These are phyloP conservation scores for Macrophomina pseudophaseolina DNA, from an alignment of 2,329 filamentous ascomycete genomes.

Conservation along the genomic window DNA sequence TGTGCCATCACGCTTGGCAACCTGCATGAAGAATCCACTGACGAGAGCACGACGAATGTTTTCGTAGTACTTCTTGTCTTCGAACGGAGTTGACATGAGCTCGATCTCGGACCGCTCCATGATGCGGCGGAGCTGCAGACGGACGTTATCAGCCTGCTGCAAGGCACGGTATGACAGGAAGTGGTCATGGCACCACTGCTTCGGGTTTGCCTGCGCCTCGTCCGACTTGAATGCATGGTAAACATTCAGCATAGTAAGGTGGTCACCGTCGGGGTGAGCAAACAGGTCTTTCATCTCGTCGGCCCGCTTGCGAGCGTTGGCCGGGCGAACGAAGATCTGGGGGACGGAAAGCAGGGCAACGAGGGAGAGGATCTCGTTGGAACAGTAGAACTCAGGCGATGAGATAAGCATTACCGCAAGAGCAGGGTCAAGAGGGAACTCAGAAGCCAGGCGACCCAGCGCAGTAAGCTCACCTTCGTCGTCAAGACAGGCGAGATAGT, in stretches of 20 bases:
- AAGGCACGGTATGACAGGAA: slow-evolving; percentile 90
- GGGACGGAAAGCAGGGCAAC: slow-evolving; percentile 93
- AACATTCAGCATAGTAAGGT: slow-evolving; percentile 93
- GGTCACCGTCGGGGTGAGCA: slow-evolving; percentile 90
- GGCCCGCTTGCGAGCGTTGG: slow-evolving; percentile 82
- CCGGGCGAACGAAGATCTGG: slow-evolving; percentile 89
- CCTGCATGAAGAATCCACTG: slow-evolving; percentile 93
- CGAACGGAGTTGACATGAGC: slow-evolving; percentile 85
- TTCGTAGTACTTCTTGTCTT: slow-evolving; percentile 96
- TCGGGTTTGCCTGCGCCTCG: slow-evolving; percentile 72
- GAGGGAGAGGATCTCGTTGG: slow-evolving; percentile 95
- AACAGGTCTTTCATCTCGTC: slow-evolving; percentile 98
- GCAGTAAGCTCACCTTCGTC: slow-evolving; percentile 92
- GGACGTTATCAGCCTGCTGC: slow-evolving; percentile 92
- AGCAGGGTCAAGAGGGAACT: slow-evolving; percentile 92
- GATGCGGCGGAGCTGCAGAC: slow-evolving; percentile 87
- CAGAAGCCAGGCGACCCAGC: slow-evolving; percentile 85
- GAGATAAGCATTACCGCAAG: slow-evolving; percentile 98
- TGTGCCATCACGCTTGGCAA: slow-evolving; percentile 87
- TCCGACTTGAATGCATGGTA: slow-evolving; percentile 94
- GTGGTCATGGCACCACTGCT: slow-evolving; percentile 96
- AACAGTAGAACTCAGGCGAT: slow-evolving; percentile 97
- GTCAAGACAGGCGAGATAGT: slow-evolving; percentile 94
- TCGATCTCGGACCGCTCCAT: slow-evolving; percentile 93
- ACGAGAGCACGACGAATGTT: slow-evolving; percentile 94